Evolutionary conservation across 148 eudicot species (phyloP).

Genomic region (Polygonum maritimum): DNA sequence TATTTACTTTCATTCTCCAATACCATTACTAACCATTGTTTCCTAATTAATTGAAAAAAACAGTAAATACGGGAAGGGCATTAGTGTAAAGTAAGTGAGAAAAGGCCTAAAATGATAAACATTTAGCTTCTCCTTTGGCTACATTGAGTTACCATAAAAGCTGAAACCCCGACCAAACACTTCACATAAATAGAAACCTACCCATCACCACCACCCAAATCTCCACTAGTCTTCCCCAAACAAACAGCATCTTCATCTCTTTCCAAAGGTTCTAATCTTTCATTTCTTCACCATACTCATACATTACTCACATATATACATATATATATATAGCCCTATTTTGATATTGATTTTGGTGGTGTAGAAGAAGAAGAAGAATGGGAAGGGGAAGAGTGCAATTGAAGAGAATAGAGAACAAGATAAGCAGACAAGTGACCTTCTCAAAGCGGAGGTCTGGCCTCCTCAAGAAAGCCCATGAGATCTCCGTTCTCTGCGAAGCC

Average conservation of each 20-base stretch:
- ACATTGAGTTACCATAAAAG: not conserved
- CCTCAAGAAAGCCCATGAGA: constrained; percentile 4
- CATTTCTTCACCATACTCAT: not conserved
- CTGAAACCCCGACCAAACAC: not conserved
- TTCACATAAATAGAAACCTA: constrained; percentile 5
- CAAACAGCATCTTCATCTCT: not conserved
- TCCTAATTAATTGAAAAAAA: too few species aligned
- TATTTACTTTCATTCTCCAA: too few species aligned
- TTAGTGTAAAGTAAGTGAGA: too few species aligned
- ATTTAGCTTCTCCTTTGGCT: not conserved
- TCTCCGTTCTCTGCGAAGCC: constrained; percentile 1
- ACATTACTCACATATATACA: too few species aligned
- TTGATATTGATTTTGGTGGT: not conserved
- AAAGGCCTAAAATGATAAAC: too few species aligned
- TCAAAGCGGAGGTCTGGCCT: constrained; percentile 1
- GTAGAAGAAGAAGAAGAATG: not conserved
- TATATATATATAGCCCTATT: not conserved
- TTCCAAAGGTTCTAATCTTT: not conserved
- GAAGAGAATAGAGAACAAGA: constrained; percentile 7
- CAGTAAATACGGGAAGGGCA: too few species aligned
- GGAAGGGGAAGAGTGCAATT: constrained; percentile 7
- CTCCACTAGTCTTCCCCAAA: not conserved
- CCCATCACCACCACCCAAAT: not conserved
- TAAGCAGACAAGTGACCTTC: constrained; percentile 6
- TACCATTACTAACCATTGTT: too few species aligned